These are phyloP conservation scores for Sinapis alba DNA, from an alignment of 441 rosid species.

Conservation along the genomic window DNA sequence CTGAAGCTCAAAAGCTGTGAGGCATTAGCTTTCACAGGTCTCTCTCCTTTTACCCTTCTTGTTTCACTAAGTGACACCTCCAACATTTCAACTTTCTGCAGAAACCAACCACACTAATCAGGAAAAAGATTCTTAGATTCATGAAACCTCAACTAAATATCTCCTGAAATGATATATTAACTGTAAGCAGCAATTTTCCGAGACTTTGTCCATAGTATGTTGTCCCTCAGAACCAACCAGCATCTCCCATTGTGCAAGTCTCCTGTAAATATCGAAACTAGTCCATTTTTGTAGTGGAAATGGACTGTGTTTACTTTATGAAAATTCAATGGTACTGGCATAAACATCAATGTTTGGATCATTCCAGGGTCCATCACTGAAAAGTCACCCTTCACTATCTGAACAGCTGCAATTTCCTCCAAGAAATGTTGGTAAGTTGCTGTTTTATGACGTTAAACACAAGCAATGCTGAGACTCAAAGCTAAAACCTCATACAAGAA, in stretches of 20 bases:
- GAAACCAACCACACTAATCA: constrained; percentile 2
- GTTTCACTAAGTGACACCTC: constrained; percentile 23
- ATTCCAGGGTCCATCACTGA: constrained; percentile 89
- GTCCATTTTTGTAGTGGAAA: neutral
- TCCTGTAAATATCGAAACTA: neutral
- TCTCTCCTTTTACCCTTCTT: constrained; percentile 5
- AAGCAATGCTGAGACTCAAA: constrained; percentile 21
- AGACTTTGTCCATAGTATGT: neutral
- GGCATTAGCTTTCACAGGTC: neutral
- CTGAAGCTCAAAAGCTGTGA: neutral
- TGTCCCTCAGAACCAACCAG: constrained; percentile 10
- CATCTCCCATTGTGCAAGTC: constrained; percentile 8
- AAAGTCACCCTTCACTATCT: constrained; percentile 83
- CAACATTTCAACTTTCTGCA: constrained; percentile 29
- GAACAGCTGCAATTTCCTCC: constrained; percentile 90
- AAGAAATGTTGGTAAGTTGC: constrained; percentile 92
- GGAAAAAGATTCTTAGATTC: neutral
- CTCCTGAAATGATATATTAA: neutral
- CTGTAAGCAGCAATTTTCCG: neutral
- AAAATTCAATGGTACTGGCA: neutral
- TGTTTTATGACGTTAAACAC: constrained; percentile 42
- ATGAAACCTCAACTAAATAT: neutral
- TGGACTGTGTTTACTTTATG: constrained; percentile 8
- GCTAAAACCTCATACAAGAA: neutral
- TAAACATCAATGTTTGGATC: constrained; percentile 56